These are phyloP conservation scores for Stephania yunnanensis DNA, from an alignment of 164 flowering plant species.

Conservation along the genomic window DNA sequence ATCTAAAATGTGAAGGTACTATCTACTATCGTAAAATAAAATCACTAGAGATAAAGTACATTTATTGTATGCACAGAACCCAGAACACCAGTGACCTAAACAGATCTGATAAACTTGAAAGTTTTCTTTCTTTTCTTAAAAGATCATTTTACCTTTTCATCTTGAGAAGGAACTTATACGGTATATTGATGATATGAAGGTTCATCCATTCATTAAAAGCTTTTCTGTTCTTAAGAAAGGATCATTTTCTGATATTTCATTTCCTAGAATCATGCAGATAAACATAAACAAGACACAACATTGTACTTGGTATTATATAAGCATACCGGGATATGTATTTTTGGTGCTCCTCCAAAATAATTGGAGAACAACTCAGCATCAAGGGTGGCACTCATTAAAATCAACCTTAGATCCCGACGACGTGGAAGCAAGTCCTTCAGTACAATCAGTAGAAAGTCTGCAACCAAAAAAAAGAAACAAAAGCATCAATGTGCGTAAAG, in stretches of 20 bases:
- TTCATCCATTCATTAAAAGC: background rate
- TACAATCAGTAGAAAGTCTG: slow-evolving; percentile 93
- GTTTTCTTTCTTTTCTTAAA: background rate
- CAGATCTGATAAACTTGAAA: background rate
- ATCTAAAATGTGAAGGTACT: too few relatives aligned
- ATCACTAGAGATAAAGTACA: background rate
- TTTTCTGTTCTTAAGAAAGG: too few relatives aligned
- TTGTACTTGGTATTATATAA: background rate
- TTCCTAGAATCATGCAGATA: too few relatives aligned
- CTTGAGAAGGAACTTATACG: too few relatives aligned
- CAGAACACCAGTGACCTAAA: background rate
- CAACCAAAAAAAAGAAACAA: slow-evolving; percentile 7
- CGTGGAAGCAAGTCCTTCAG: slow-evolving; percentile 97
- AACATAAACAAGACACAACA: background rate
- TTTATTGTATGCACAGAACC: background rate
- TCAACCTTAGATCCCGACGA: slow-evolving; percentile 84
- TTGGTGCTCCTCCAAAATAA: slow-evolving; percentile 89
- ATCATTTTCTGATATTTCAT: too few relatives aligned
- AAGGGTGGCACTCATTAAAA: slow-evolving; percentile 97
- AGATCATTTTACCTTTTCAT: too few relatives aligned
- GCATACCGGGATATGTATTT: slow-evolving; percentile 91
- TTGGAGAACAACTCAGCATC: slow-evolving; percentile 93
- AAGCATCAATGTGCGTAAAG: background rate
- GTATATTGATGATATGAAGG: too few relatives aligned
- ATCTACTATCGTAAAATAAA: too few relatives aligned